Percentiles rank a stretch among this genome's conserved stretches.
Conservation (phyloP, 495 filamentous ascomycete species). For the Neurospora hispaniola region DNA sequence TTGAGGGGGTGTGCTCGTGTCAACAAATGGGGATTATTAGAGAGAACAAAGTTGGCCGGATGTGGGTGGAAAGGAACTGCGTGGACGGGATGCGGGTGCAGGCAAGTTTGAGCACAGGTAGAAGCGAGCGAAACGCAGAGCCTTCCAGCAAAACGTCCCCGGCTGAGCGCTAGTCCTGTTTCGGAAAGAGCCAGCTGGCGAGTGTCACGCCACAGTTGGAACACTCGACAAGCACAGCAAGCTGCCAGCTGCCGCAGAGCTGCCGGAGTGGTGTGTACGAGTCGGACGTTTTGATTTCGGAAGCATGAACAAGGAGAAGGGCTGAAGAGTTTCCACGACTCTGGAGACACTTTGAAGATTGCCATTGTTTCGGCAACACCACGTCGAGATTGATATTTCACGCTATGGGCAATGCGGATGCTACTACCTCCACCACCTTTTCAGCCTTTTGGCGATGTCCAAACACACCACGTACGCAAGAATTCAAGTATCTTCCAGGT, state of each 20-base stretch:
- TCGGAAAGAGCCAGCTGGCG: conserved; percentile 7
- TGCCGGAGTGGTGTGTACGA: neutral
- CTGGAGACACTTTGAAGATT: neutral
- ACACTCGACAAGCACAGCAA: neutral
- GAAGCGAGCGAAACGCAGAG: conserved; percentile 17
- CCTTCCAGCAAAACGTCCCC: conserved; percentile 22
- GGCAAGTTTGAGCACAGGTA: conserved; percentile 1
- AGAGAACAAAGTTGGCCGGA: conserved; percentile 15
- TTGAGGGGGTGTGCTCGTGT: neutral
- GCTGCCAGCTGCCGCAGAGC: neutral
- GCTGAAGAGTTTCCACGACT: neutral
- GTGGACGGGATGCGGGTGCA: conserved; percentile 8
- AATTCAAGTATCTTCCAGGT: neutral
- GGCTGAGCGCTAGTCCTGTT: conserved; percentile 8
- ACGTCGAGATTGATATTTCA: neutral
- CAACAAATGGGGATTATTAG: neutral
- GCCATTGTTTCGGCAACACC: neutral
- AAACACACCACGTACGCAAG: neutral
- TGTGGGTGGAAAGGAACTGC: conserved; percentile 12
- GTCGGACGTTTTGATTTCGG: neutral
- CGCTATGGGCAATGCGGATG: neutral
- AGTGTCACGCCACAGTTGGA: conserved; percentile 19
- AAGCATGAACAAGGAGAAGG: neutral
- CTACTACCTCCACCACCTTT: neutral
- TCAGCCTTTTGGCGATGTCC: neutral